Base-by-base conservation (phyloP, 2,329 filamentous ascomycete genomes). In the Colletotrichum nymphaeae region DNA sequence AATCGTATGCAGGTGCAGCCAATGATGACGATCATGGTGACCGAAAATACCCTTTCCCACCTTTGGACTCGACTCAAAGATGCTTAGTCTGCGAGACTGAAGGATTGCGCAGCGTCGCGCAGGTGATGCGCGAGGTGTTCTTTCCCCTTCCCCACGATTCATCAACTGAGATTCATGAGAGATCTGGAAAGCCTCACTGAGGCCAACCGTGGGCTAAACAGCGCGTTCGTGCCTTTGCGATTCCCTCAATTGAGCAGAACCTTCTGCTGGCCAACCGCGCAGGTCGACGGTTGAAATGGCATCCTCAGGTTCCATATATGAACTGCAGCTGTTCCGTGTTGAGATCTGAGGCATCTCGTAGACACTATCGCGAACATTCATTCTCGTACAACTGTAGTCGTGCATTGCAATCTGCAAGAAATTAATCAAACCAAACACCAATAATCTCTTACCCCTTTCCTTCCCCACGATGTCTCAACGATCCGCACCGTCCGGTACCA, bases 221-320 rank as follows among this genome's bases (percentile, higher is more conserved):
- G 71, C 71, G 62, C 71, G 26, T 66, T 56, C 32, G 67, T 72
- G 71, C 67, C 62, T 52, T 73, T 62, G 8, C 32, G 24, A 7
- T 64, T 5, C 46, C 22, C 70, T 63, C 35, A 28, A 53, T 42
- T 63, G 62, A 46, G 60, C 56, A 52, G 62, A 67, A 52, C 55
- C 57, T 14, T 12, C 12, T 35, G 8, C n/a, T 16, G 37, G 37
- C 11, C 37, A 32, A 11, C 26, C 26, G 4, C 4, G 19, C 7
- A 35, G 12, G 46, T 35, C n/a, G 26, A 19, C 5, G 62, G 8
- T 12, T 32, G 26, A 32, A 64, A 19, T 28, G 66, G 19, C 6
- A 14, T 42, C 55, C 52, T 49, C 55, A 64, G 62, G 26, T n/a
- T 26, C 5, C 7, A 12, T 62, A 73, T 73, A 73, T 72, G 30